A percentile compares a stretch with the other conserved stretches of the same genome.
Evolutionary conservation across 1,139 yeast species (phyloP).

Genomic region (Geotrichum klebahnii): DNA sequence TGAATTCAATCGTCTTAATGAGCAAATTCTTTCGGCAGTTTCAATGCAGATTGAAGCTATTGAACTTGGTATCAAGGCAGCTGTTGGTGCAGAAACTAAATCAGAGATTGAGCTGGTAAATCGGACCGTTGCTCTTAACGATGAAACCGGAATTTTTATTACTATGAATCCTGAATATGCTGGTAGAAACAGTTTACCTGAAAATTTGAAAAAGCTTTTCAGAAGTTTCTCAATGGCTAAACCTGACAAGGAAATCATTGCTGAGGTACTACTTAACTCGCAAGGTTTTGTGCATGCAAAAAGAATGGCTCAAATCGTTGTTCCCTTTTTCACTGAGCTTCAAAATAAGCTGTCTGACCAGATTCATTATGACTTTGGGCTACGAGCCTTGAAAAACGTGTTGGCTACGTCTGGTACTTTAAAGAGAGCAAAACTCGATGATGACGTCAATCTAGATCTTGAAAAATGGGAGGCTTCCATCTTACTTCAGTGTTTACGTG

Average conservation of each 20-base stretch:
- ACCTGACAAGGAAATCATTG: slow-evolving; percentile 69
- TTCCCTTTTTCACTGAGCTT: slow-evolving; percentile 53
- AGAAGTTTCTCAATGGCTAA: slow-evolving; percentile 67
- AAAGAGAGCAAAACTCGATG: slow-evolving; percentile 34
- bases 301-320: slow-evolving; percentile 49
- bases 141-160: slow-evolving; percentile 64
- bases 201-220: slow-evolving; percentile 75
- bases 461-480: slow-evolving; percentile 45
- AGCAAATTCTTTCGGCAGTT: slow-evolving; percentile 72
- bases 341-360: slow-evolving; percentile 47
- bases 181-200: slow-evolving; percentile 81
- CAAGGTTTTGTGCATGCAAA: slow-evolving; percentile 61
- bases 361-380: slow-evolving; percentile 84
- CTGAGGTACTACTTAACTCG: slow-evolving; percentile 66
- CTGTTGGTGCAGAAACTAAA: slow-evolving; percentile 20
- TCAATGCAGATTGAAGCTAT: slow-evolving; percentile 77
- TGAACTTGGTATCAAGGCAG: slow-evolving; percentile 42
- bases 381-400: slow-evolving; percentile 70
- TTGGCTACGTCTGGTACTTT: slow-evolving; percentile 57
- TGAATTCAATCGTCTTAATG: slow-evolving; percentile 81
- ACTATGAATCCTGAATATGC: slow-evolving; percentile 91
- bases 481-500: slow-evolving; percentile 52
- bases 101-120: slow-evolving; percentile 49
- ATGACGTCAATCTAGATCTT: slow-evolving; percentile 2
- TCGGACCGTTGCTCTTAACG: slow-evolving; percentile 43